Evolutionary conservation across 345 rosid species (phyloP).

Genomic region (Syzygium aqueum): DNA sequence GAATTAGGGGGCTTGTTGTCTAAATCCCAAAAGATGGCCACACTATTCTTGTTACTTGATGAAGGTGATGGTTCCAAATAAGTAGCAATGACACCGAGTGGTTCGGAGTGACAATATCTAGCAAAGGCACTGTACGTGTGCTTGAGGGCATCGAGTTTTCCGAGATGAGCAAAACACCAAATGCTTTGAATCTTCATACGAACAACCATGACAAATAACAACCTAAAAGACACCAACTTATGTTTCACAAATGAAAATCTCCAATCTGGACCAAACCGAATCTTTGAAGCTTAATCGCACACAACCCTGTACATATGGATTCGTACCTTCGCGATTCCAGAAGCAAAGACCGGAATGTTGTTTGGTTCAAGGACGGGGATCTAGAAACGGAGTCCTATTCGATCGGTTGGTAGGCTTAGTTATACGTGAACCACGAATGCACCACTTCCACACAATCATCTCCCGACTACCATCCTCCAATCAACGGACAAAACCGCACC

Average conservation of each 20-base stretch:
- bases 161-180: neutral
- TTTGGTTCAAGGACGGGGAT: neutral
- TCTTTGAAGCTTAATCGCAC: neutral
- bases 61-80: neutral
- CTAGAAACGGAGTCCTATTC: neutral
- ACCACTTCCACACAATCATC: neutral
- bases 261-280: neutral
- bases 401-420: neutral
- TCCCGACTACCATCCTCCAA: neutral
- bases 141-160: neutral
- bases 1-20: constrained; percentile 74
- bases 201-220: neutral
- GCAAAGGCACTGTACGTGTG: neutral
- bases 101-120: neutral
- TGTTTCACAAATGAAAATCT: neutral
- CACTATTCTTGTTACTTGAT: constrained; percentile 13
- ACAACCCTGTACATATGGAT: neutral
- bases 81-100: neutral
- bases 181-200: neutral
- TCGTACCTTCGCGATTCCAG: neutral
- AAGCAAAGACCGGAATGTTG: neutral
- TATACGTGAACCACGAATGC: neutral
- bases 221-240: neutral
- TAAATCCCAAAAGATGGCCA: constrained; percentile 86
- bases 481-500: neutral